Base-by-base conservation (phyloP, 441 rosid species). In the Euphorbia corollata region DNA sequence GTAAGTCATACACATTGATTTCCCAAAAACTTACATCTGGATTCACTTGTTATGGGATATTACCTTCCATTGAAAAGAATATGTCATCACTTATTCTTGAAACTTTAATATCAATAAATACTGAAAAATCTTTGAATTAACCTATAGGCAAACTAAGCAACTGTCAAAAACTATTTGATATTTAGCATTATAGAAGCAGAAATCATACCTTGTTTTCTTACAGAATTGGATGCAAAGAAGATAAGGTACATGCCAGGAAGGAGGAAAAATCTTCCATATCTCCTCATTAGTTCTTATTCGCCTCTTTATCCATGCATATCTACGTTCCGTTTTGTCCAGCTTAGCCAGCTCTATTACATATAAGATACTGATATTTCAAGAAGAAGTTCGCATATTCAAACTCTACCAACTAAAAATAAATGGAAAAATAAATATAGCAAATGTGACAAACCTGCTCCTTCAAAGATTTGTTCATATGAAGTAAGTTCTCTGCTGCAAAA, bases 271-370 rank as follows among this genome's bases (percentile, higher is more conserved):
- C 79, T 90, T 88, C 97, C 98, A 95, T 65, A 86, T 90, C 80
- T 95, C 99, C 81, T 92, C 97, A 65, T 95, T 95, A 66, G 98
- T 90, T 79, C 95, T 87, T 66, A 95, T 92, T 73, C 97, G 86
- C 72, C 97, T 95, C 84, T 90, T 95, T 74, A 92, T 90, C 99
- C 99, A 95, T 55, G 99, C 96, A 84, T 92, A 95, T 73, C 98
- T 82, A 67, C 98, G 82, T 77, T 92, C 99, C 22, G 96, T 90
- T 82, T 88, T 92, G 80, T 95, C 99, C 87, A 95, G 78, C 82
- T 92, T 95, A 71, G 99, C 99, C 71, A 94, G 83, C 77, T 95
- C 99, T 95, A 73, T 45, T 43, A 82, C 54, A 72, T 41, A 72
- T 18, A 8, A 63, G 77, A 73, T 24, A 61, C 59, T 8, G 55